Percentiles rank a stretch among this genome's conserved stretches.
These are phyloP conservation scores for Aquilaria yunnanensis DNA, from an alignment of 345 rosid species.

Conservation along the genomic window DNA sequence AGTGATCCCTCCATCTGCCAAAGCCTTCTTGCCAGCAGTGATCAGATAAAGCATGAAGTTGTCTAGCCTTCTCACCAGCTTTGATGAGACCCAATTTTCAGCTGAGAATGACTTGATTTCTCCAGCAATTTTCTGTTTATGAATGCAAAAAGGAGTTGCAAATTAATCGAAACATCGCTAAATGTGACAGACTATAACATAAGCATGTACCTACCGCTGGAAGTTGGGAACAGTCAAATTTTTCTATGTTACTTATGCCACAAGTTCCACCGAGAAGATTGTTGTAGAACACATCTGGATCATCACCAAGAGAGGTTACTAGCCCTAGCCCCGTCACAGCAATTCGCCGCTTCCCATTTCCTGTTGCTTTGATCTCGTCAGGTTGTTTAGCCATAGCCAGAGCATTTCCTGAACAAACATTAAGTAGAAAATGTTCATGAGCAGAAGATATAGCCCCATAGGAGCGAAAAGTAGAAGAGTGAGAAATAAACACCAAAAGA, in stretches of 20 bases:
- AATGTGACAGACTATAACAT: too few species aligned
- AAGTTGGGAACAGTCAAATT: slow-evolving; percentile 46
- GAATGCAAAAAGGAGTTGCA: too few species aligned
- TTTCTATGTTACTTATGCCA: slow-evolving; percentile 46
- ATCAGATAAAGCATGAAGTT: slow-evolving; percentile 54
- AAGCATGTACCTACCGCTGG: slow-evolving; percentile 29
- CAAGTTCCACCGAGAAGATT: slow-evolving; percentile 50
- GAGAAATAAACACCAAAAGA: too few species aligned
- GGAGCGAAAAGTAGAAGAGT: too few species aligned
- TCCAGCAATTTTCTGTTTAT: slow-evolving; percentile 36
- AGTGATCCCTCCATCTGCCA: slow-evolving; percentile 48
- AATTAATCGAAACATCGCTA: not conserved
- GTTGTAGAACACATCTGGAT: slow-evolving; percentile 33
- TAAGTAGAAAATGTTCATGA: too few species aligned
- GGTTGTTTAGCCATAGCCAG: slow-evolving; percentile 40
- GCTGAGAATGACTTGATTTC: slow-evolving; percentile 49
- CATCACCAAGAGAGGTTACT: slow-evolving; percentile 48
- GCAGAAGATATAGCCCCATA: too few species aligned
- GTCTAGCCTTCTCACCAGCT: slow-evolving; percentile 49
- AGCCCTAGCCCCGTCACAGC: slow-evolving; percentile 60
- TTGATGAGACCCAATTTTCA: slow-evolving; percentile 50
- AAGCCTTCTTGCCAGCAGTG: slow-evolving; percentile 55
- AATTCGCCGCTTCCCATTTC: slow-evolving; percentile 23
- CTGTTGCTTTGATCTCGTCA: not conserved
- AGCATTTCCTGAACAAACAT: too few species aligned